Percentiles rank a stretch among this genome's conserved stretches.
phyloP scores from a whole-genome alignment of 179 eudicot species.

The Silene vulgaris region DNA sequence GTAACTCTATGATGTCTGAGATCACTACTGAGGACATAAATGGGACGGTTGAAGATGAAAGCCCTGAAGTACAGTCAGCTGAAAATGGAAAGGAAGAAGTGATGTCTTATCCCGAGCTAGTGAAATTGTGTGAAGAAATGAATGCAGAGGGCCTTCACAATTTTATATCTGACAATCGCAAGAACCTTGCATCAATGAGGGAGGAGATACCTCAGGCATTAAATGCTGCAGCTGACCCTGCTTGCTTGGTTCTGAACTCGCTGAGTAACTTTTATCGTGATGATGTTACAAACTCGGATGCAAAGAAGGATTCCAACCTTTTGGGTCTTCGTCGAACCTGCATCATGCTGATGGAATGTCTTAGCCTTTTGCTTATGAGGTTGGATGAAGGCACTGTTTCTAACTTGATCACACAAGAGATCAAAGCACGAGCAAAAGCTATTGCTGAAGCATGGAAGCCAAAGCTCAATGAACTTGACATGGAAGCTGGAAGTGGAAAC shows the following conservation, averaged over 20 bases:
- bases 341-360: constrained; percentile 97
- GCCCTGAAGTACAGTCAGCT: constrained; percentile 50
- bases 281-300: constrained; percentile 57
- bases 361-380: constrained; percentile 53
- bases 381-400: constrained; percentile 45
- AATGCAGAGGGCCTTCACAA: constrained; percentile 83
- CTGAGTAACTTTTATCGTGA: constrained; percentile 67
- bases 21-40: constrained; percentile 33
- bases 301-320: constrained; percentile 77
- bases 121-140: constrained; percentile 79
- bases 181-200: constrained; percentile 84
- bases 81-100: constrained; percentile 47
- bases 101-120: constrained; percentile 66
- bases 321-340: constrained; percentile 88
- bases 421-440: constrained; percentile 64
- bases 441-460: constrained; percentile 95
- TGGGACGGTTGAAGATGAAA: constrained; percentile 41
- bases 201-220: constrained; percentile 92
- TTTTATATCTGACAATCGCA: constrained; percentile 95
- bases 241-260: constrained; percentile 73
- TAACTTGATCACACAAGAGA: constrained; percentile 46
- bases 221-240: constrained; percentile 76
- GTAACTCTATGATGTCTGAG: constrained; percentile 43
- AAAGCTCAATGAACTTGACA: constrained; percentile 74
- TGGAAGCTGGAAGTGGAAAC: constrained; percentile 91